Base-by-base conservation (phyloP, 495 filamentous ascomycete genomes). In the Evernia prunastri region DNA sequence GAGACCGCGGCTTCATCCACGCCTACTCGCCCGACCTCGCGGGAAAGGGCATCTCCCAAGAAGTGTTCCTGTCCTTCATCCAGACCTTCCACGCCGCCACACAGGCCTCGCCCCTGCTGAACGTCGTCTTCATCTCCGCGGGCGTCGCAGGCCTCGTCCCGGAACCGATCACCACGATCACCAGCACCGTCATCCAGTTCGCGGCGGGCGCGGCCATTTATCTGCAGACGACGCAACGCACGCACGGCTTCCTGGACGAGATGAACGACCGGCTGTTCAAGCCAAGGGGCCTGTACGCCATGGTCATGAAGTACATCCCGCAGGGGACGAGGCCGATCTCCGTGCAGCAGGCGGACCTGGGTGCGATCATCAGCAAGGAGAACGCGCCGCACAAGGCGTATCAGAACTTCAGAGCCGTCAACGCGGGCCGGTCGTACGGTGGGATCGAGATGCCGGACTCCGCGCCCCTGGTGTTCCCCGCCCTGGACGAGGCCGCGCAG, bases 401-500 rank as follows among this genome's bases (percentile, higher is more conserved):
- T 47, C 40, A 73, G 36, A 73, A 76, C 40, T 69, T 74, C 4
- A n/a, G 60, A n/a, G 39, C 31, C 10, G 49, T 39, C 7, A 79
- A 79, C 0, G 74, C 74, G 58, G 82, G 78, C 2, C 78, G 71
- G 27, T 76, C 79, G 0, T 72, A 76, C 56, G 79, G 79, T 23
- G 74, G 77, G 10, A 59, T 79, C 3, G 73, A 78, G 40, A 74
- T 84, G 63, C 82, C 80, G 0, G 78, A 82, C 63, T 68, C 78
- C 6, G 83, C 83, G 2, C 80, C 81, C 0, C 69, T 87, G 10
- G 68, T 84, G 23, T 86, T 80, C 63, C 84, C 83, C 2, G 74
- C 70, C 13, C 70, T 86, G 1, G 82, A 85, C 33, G 67, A 72
- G 36, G 58, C 78, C 0, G 73, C 71, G 1, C 67, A 61, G 20